phyloP scores from a whole-genome alignment of 1,139 yeast genomes.

The Yamadazyma dendronema region DNA sequence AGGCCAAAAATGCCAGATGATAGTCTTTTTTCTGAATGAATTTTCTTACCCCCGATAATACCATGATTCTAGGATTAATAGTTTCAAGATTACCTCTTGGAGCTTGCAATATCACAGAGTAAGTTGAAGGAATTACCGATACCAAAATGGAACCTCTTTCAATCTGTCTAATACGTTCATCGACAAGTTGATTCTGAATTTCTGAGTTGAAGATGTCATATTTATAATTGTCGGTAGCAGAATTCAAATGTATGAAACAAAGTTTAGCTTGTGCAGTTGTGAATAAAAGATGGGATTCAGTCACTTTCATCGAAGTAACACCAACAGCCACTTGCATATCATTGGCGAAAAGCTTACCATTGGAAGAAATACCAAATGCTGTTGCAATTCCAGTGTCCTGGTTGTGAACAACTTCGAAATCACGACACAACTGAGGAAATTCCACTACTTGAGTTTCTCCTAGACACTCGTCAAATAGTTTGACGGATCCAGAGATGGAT shows the following conservation, averaged over 20 bases:
- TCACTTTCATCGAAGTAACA: constrained; percentile 76
- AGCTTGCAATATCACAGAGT: constrained; percentile 85
- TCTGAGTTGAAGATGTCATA: constrained; percentile 23
- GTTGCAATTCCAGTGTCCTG: constrained; percentile 29
- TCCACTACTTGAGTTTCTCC: constrained; percentile 33
- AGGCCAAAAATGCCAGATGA: constrained; percentile 69
- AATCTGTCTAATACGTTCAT: constrained; percentile 83
- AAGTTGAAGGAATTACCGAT: constrained; percentile 76
- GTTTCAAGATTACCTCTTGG: constrained; percentile 97
- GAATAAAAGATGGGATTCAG: constrained; percentile 72
- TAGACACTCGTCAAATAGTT: constrained; percentile 32
- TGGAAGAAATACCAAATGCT: constrained; percentile 70
- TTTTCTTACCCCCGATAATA: constrained; percentile 76
- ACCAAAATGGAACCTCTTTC: constrained; percentile 89
- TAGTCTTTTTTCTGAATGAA: constrained; percentile 60
- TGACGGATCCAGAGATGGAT: constrained; percentile 62
- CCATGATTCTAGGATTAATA: constrained; percentile 89
- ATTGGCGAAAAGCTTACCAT: constrained; percentile 73
- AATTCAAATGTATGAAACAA: constrained; percentile 73
- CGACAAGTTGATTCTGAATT: constrained; percentile 30
- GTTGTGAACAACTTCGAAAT: constrained; percentile 49
- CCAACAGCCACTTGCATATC: constrained; percentile 64
- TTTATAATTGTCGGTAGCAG: constrained; percentile 32
- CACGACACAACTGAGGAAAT: constrained; percentile 72
- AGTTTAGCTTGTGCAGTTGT: constrained; percentile 88